Evolutionary conservation across 2,329 filamentous ascomycete species (phyloP).

Genomic region (Bretziella fagacearum): DNA sequence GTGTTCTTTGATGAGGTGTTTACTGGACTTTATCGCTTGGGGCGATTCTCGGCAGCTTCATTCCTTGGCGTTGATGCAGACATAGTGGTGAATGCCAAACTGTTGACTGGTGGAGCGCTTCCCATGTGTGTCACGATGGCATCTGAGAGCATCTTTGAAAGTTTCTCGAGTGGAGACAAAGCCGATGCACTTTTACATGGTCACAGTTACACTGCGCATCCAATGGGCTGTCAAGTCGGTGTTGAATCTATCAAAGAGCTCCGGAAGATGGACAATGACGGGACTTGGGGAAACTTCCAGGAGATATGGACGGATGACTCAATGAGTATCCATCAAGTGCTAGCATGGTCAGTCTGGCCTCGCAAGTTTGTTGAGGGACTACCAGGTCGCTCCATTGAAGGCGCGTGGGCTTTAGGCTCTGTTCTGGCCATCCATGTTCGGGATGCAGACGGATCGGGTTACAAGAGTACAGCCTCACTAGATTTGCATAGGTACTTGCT

Average conservation of each 20-base stretch:
- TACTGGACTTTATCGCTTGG: slow-evolving; percentile 68
- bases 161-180: slow-evolving; percentile 57
- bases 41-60: slow-evolving; percentile 50
- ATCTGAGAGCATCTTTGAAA: slow-evolving; percentile 53
- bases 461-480: slow-evolving; percentile 31
- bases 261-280: slow-evolving; percentile 36
- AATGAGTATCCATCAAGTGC: slow-evolving; percentile 15
- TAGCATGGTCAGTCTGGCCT: slow-evolving; percentile 56
- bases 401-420: slow-evolving; percentile 57
- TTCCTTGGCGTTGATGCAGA: slow-evolving; percentile 55
- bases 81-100: slow-evolving; percentile 66
- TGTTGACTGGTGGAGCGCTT: slow-evolving; percentile 64
- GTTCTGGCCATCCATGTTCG: slow-evolving; percentile 49
- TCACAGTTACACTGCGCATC: slow-evolving; percentile 74
- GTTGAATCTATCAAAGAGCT: slow-evolving; percentile 47
- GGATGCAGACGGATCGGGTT: slow-evolving; percentile 27
- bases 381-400: slow-evolving; percentile 39
- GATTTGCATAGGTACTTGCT: slow-evolving; percentile 25
- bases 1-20: slow-evolving; percentile 79
- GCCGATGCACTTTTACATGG: slow-evolving; percentile 66
- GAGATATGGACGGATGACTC: slow-evolving; percentile 27
- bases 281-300: slow-evolving; percentile 40
- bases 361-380: slow-evolving; percentile 38
- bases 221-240: slow-evolving; percentile 65
- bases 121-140: slow-evolving; percentile 63